Evolutionary conservation across 1,139 yeast species (phyloP).

Genomic region (Debaryomyces udenii): DNA sequence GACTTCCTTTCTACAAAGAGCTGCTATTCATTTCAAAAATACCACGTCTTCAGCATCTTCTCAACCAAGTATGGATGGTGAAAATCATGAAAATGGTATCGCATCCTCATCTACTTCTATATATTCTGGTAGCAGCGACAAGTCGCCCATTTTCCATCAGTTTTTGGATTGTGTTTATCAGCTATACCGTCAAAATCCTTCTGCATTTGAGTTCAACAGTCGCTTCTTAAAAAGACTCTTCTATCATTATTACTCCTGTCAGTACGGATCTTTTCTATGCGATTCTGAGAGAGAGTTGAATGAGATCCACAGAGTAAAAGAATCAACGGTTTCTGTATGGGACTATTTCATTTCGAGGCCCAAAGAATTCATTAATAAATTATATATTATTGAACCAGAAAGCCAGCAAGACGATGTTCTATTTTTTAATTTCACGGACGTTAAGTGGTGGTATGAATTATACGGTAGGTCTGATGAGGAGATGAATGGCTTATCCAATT

Average conservation of each 20-base stretch:
- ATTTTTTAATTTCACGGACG: constrained; percentile 66
- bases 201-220: constrained; percentile 82
- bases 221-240: constrained; percentile 79
- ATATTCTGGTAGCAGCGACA: constrained; percentile 47
- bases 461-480: constrained; percentile 80
- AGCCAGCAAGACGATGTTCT: constrained; percentile 51
- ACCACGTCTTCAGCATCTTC: constrained; percentile 36
- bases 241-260: constrained; percentile 91
- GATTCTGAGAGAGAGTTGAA: constrained; percentile 68
- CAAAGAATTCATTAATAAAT: constrained; percentile 65
- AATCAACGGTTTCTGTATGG: constrained; percentile 82
- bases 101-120: constrained; percentile 23
- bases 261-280: constrained; percentile 86
- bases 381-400: constrained; percentile 32
- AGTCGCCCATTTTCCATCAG: constrained; percentile 92
- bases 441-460: constrained; percentile 87
- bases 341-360: constrained; percentile 83
- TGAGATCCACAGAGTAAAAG: constrained; percentile 34
- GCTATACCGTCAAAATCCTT: constrained; percentile 68
- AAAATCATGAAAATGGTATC: constrained; percentile 17
- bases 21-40: constrained; percentile 46
- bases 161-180: constrained; percentile 90
- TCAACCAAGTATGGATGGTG: constrained; percentile 14
- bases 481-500: constrained; percentile 65
- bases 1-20: constrained; percentile 40